A percentile compares a stretch with the other conserved stretches of the same genome.
phyloP scores from a whole-genome alignment of 192 early-diverging fungal genomes.

The Coemansia sp. region DNA sequence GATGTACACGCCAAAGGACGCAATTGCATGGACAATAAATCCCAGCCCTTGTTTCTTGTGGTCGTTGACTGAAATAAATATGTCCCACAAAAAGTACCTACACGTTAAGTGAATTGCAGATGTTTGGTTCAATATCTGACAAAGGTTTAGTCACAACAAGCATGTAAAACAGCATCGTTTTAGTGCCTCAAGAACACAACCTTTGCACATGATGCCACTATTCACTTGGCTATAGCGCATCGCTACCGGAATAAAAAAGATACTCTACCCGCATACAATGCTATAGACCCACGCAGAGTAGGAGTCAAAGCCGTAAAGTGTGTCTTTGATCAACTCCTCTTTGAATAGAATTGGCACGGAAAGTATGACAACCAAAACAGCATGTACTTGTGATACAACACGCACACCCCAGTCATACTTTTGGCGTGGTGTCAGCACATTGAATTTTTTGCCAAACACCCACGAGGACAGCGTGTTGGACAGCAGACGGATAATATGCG shows the following conservation, averaged over 20 bases:
- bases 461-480: conserved; percentile 64
- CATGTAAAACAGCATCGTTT: neutral
- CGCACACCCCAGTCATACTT: conserved; percentile 76
- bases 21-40: conserved; percentile 80
- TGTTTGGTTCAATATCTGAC: neutral
- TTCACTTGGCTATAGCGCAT: neutral
- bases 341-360: conserved; percentile 71
- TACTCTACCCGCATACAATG: conserved; percentile 76
- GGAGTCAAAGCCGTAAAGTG: conserved; percentile 67
- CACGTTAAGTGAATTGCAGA: neutral
- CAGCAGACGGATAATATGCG: conserved; percentile 58
- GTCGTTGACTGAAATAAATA: conserved; percentile 64
- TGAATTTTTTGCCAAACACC: conserved; percentile 70
- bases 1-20: conserved; percentile 74
- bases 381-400: conserved; percentile 78
- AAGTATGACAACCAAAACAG: conserved; percentile 64
- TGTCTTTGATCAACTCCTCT: conserved; percentile 63
- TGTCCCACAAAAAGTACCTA: conserved; percentile 96
- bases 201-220: neutral
- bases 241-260: conserved; percentile 1
- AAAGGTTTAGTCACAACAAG: neutral
- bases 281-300: conserved; percentile 77
- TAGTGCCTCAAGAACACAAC: neutral
- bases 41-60: conserved; percentile 71
- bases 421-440: conserved; percentile 57